A percentile compares a stretch with the other conserved stretches of the same genome.
Evolutionary conservation across 148 eudicot genomes (phyloP).

Genomic region (Bassia scoparia): DNA sequence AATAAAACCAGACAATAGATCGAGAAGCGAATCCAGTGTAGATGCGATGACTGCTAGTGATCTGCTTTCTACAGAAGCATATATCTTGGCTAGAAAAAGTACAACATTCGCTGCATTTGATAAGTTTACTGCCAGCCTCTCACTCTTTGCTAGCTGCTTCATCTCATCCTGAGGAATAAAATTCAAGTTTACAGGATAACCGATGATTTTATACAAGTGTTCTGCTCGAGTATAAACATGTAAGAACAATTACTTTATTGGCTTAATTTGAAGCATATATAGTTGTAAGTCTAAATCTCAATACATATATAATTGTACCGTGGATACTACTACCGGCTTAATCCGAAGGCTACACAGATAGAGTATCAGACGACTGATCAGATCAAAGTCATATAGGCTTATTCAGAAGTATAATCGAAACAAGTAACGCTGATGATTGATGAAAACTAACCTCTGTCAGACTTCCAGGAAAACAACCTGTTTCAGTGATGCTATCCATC

Average conservation of each 20-base stretch:
- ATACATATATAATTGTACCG: too few relatives aligned
- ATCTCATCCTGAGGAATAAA: slow-evolving; percentile 33
- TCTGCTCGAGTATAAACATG: not conserved
- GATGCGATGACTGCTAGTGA: slow-evolving; percentile 59
- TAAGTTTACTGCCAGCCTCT: slow-evolving; percentile 35
- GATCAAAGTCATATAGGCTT: too few relatives aligned
- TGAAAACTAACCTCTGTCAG: slow-evolving; percentile 38
- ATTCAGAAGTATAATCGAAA: too few relatives aligned
- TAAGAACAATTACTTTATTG: not conserved
- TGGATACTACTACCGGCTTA: too few relatives aligned
- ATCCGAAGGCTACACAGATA: too few relatives aligned
- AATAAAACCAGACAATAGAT: slow-evolving; percentile 52
- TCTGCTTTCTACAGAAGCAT: slow-evolving; percentile 48
- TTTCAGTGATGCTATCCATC: slow-evolving; percentile 40
- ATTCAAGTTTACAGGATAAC: too few relatives aligned
- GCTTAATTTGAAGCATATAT: too few relatives aligned
- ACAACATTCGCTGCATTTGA: slow-evolving; percentile 47
- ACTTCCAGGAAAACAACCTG: slow-evolving; percentile 38
- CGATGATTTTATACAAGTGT: too few relatives aligned
- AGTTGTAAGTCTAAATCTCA: too few relatives aligned
- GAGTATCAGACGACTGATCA: too few relatives aligned
- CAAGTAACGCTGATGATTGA: too few relatives aligned
- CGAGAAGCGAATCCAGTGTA: slow-evolving; percentile 52
- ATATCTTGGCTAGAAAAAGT: slow-evolving; percentile 45
- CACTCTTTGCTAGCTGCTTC: slow-evolving; percentile 44